Percentiles rank a stretch among this genome's conserved stretches.
These are phyloP conservation scores for Saccharum spontaneum DNA, from an alignment of 176 grass and related monocot species.

Conservation along the genomic window DNA sequence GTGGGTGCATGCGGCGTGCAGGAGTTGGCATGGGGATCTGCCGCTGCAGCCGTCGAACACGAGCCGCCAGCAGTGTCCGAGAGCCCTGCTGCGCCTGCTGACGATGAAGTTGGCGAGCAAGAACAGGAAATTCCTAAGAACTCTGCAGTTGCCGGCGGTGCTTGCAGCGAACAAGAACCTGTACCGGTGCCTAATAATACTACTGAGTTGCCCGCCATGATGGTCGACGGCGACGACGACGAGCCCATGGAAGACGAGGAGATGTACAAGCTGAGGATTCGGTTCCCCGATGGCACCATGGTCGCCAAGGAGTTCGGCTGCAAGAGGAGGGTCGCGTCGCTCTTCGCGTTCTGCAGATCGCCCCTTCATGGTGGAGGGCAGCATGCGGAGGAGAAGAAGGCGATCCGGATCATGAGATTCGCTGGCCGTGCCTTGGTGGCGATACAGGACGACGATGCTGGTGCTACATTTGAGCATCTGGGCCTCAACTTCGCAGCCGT, in stretches of 20 bases:
- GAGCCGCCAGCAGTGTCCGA: background rate
- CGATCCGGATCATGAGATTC: slow-evolving; percentile 34
- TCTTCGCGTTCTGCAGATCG: slow-evolving; percentile 38
- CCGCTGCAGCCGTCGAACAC: background rate
- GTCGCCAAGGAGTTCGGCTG: slow-evolving; percentile 37
- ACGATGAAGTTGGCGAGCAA: background rate
- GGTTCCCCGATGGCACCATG: slow-evolving; percentile 22
- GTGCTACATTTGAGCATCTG: slow-evolving; percentile 27
- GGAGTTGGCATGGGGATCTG: background rate
- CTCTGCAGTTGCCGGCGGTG: background rate
- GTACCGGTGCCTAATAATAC: background rate
- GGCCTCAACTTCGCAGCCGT: slow-evolving; percentile 17
- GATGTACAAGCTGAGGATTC: slow-evolving; percentile 44
- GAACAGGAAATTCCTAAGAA: background rate
- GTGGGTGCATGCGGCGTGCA: no score
- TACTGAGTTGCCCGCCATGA: background rate
- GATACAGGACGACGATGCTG: background rate
- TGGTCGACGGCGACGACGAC: background rate
- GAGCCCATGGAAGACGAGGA: slow-evolving; percentile 34
- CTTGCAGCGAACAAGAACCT: background rate
- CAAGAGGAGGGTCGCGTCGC: background rate
- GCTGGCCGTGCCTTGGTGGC: background rate
- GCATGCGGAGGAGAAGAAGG: background rate
- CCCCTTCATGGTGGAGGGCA: background rate
- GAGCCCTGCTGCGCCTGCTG: background rate